phyloP scores from a whole-genome alignment of 2,329 filamentous ascomycete species.

The Lizonia empirigonia region DNA sequence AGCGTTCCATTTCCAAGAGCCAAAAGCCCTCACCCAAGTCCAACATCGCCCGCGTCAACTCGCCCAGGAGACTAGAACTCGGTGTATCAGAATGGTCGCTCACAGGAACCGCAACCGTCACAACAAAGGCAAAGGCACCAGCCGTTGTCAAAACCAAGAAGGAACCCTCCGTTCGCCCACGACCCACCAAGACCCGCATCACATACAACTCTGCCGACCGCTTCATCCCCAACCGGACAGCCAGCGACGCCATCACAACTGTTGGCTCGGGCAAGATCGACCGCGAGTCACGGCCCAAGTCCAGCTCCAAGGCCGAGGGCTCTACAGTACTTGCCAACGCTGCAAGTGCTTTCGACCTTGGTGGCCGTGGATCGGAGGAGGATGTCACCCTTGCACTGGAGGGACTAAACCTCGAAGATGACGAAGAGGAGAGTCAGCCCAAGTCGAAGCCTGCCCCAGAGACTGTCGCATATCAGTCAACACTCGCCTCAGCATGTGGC shows the following conservation, averaged over 20 bases:
- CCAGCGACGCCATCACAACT: slow-evolving; percentile 86
- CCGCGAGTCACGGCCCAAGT: slow-evolving; percentile 64
- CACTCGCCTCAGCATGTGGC: slow-evolving; percentile 86
- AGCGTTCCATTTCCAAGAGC: slow-evolving; percentile 69
- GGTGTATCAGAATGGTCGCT: slow-evolving; percentile 92
- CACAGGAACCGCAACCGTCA: slow-evolving; percentile 72
- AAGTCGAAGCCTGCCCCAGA: slow-evolving; percentile 84
- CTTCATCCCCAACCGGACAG: slow-evolving; percentile 92
- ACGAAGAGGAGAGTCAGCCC: slow-evolving; percentile 64
- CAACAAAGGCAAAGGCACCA: slow-evolving; percentile 56
- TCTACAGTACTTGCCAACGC: slow-evolving; percentile 79
- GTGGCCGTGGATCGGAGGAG: slow-evolving; percentile 67
- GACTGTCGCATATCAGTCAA: slow-evolving; percentile 88
- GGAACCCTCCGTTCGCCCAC: slow-evolving; percentile 40
- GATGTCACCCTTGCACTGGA: slow-evolving; percentile 79
- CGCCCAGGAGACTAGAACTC: slow-evolving; percentile 85
- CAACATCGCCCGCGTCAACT: slow-evolving; percentile 81
- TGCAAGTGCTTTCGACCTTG: slow-evolving; percentile 68
- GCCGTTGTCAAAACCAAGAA: slow-evolving; percentile 50
- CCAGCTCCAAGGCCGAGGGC: slow-evolving; percentile 69
- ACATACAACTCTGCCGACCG: slow-evolving; percentile 77
- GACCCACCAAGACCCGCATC: slow-evolving; percentile 48
- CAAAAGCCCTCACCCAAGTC: slow-evolving; percentile 90
- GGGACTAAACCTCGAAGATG: slow-evolving; percentile 75
- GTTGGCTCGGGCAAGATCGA: slow-evolving; percentile 84